Evolutionary conservation across 805 yeast genomes (phyloP).

Genomic region (Monosporozyma unispora): DNA sequence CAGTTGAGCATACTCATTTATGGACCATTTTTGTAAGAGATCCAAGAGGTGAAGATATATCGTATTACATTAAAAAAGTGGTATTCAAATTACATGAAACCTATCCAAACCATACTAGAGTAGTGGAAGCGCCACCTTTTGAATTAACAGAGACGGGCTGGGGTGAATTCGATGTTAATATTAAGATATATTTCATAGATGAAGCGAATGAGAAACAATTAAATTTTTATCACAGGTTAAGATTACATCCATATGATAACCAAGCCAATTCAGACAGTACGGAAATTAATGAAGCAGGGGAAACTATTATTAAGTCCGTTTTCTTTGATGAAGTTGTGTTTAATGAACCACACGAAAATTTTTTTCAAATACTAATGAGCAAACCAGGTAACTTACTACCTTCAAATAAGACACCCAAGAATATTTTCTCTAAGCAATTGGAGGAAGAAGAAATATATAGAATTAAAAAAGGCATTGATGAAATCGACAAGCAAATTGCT

Average conservation of each 20-base stretch:
- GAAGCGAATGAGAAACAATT: slow-evolving; percentile 84
- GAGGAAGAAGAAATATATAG: slow-evolving; percentile 61
- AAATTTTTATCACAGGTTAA: slow-evolving; percentile 78
- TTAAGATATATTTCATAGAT: slow-evolving; percentile 77
- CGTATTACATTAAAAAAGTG: slow-evolving; percentile 78
- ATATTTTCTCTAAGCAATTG: slow-evolving; percentile 40
- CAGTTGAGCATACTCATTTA: slow-evolving; percentile 84
- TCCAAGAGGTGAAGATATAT: slow-evolving; percentile 69
- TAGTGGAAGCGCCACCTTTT: slow-evolving; percentile 84
- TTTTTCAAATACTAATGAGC: slow-evolving; percentile 68
- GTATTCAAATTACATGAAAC: slow-evolving; percentile 95
- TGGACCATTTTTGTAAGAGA: slow-evolving; percentile 91
- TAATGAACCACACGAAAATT: slow-evolving; percentile 87
- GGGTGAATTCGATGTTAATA: slow-evolving; percentile 96
- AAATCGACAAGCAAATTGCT: slow-evolving; percentile 38
- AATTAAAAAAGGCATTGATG: slow-evolving; percentile 37
- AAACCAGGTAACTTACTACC: slow-evolving; percentile 51
- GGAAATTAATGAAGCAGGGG: slow-evolving; percentile 7
- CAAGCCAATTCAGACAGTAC: slow-evolving; percentile 15
- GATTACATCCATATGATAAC: slow-evolving; percentile 72
- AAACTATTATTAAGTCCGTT: slow-evolving; percentile 42
- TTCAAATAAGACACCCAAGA: slow-evolving; percentile 31
- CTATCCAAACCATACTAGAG: slow-evolving; percentile 75
- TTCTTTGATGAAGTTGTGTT: slow-evolving; percentile 87
- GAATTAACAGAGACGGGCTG: slow-evolving; percentile 97